phyloP scores from a whole-genome alignment of 176 grass and related monocot species.

The Avena sativa region DNA sequence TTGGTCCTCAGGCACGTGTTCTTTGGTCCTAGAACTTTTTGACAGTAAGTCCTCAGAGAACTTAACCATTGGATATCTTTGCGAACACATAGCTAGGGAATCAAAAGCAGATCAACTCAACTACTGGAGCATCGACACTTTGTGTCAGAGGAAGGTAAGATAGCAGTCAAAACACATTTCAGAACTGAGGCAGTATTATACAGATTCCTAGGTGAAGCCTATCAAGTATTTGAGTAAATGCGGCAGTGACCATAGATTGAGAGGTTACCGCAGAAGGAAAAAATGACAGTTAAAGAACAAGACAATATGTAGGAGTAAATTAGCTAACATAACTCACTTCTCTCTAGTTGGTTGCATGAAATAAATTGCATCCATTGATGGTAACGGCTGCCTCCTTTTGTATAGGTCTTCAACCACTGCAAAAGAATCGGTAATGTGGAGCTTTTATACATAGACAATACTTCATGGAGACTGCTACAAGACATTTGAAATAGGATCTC shows the following conservation, averaged over 20 bases:
- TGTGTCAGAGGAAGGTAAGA: not conserved
- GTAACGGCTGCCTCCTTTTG: constrained; percentile 83
- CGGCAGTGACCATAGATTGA: not conserved
- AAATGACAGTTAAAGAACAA: not conserved
- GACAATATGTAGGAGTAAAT: constrained; percentile 38
- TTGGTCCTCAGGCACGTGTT: not conserved
- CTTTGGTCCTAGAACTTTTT: not conserved
- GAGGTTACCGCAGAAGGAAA: not conserved
- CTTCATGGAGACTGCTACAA: constrained; percentile 16
- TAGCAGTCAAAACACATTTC: not conserved
- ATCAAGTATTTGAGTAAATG: constrained; percentile 15
- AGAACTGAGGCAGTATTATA: not conserved
- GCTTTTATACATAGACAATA: constrained; percentile 27
- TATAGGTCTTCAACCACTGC: constrained; percentile 90
- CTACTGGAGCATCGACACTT: not conserved
- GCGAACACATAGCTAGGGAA: not conserved
- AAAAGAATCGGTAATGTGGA: constrained; percentile 30
- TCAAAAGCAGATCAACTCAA: not conserved
- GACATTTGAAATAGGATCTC: constrained; percentile 15
- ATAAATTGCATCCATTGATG: constrained; percentile 87
- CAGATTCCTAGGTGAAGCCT: not conserved
- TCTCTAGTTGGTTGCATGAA: constrained; percentile 93
- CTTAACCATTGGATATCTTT: not conserved
- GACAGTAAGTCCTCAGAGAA: too few relatives aligned
- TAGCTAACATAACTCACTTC: constrained; percentile 60